Percentiles rank a stretch among this genome's conserved stretches.
These are phyloP conservation scores for Pistacia vera DNA, from an alignment of 345 rosid species.

Conservation along the genomic window DNA sequence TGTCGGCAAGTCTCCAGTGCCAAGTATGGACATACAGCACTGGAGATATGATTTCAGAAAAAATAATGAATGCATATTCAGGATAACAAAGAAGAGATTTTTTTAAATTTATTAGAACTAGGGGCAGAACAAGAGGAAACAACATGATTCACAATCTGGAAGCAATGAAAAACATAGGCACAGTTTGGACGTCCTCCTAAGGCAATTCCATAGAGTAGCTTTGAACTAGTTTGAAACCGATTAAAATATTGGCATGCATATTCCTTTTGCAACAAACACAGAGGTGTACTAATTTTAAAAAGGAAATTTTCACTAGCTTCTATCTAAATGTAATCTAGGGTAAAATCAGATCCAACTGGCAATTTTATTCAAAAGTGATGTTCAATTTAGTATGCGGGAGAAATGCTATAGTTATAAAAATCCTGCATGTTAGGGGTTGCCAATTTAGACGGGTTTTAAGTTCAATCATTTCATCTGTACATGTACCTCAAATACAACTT, in stretches of 20 bases:
- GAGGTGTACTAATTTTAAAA: not conserved
- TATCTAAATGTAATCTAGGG: not conserved
- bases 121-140: not conserved
- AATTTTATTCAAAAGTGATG: not conserved
- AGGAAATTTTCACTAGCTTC: not conserved
- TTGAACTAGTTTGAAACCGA: not conserved
- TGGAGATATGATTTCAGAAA: constrained; percentile 36
- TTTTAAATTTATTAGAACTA: not conserved
- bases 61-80: not conserved
- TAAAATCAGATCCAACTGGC: too few species aligned
- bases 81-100: not conserved
- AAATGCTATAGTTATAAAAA: not conserved
- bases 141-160: not conserved
- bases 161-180: not conserved
- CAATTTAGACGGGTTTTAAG: not conserved
- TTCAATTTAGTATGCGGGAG: not conserved
- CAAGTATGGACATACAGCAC: constrained; percentile 95
- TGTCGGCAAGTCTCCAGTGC: constrained; percentile 97
- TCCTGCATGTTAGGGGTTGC: not conserved
- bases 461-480: not conserved
- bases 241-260: not conserved
- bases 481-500: not conserved
- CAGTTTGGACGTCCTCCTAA: not conserved
- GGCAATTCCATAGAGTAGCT: not conserved
- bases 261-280: not conserved